phyloP scores from a whole-genome alignment of 768 basidiomycete species.

The Cystofilobasidium capitatum region DNA sequence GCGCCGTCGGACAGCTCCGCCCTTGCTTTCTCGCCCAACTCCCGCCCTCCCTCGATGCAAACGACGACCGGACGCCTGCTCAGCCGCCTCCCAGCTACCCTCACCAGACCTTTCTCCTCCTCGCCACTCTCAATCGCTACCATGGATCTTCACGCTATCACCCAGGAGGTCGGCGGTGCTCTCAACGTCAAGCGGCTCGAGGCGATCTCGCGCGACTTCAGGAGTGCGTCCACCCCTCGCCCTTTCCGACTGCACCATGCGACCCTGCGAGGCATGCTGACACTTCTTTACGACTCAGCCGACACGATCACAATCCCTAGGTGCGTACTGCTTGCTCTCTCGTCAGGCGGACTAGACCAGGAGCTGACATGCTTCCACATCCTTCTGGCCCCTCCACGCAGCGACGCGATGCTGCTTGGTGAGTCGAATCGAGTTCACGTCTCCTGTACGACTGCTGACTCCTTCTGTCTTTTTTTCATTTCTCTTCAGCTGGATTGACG shows the following conservation, averaged over 20 bases:
- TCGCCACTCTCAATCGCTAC: not conserved
- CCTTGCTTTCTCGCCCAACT: too few relatives aligned
- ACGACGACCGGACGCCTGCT: too few relatives aligned
- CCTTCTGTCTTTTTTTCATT: not conserved
- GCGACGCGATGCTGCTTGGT: slow-evolving; percentile 38
- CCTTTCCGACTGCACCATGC: not conserved
- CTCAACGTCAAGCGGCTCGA: slow-evolving; percentile 35
- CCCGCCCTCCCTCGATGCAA: too few relatives aligned
- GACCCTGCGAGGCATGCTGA: not conserved
- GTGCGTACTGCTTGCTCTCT: not conserved
- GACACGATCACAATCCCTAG: slow-evolving; percentile 39
- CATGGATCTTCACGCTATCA: slow-evolving; percentile 30
- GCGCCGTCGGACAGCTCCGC: too few relatives aligned
- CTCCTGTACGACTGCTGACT: not conserved
- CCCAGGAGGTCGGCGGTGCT: slow-evolving; percentile 37
- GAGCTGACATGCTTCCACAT: not conserved
- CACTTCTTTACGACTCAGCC: slow-evolving; percentile 29
- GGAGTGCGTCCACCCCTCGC: slow-evolving; percentile 33
- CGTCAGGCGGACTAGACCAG: not conserved
- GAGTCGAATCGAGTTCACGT: not conserved
- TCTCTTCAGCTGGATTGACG: slow-evolving; percentile 28
- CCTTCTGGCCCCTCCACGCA: not conserved
- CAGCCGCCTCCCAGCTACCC: not conserved
- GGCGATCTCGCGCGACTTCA: slow-evolving; percentile 36
- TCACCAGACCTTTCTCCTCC: not conserved